phyloP scores from a whole-genome alignment of 192 early-diverging fungal species.

The Linnemannia elongata region DNA sequence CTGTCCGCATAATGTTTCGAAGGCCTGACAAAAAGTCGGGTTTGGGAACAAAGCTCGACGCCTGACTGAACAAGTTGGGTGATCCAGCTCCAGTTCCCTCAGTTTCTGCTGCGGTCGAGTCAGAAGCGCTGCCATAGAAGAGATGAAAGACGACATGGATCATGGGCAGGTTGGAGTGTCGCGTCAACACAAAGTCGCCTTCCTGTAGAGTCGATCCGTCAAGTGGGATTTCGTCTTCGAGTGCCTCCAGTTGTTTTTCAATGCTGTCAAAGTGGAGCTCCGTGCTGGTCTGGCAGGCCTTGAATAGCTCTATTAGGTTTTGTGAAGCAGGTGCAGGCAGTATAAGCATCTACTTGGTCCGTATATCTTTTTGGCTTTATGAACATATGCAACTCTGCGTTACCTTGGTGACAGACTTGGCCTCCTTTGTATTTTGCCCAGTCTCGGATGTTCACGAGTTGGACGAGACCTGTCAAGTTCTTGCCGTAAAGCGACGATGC shows the following conservation, averaged over 20 bases:
- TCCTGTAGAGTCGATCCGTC: constrained; percentile 41
- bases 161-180: constrained; percentile 81
- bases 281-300: constrained; percentile 72
- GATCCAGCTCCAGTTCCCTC: neutral
- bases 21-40: constrained; percentile 68
- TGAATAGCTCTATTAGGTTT: constrained; percentile 65
- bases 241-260: constrained; percentile 70
- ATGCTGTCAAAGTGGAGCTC: constrained; percentile 84
- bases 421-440: constrained; percentile 70
- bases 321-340: neutral
- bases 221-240: constrained; percentile 65
- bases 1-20: constrained; percentile 71
- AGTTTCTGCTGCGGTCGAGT: neutral
- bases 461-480: constrained; percentile 70
- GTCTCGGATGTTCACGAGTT: constrained; percentile 61
- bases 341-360: neutral
- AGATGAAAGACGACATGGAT: constrained; percentile 83
- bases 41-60: constrained; percentile 34
- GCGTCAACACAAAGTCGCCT: constrained; percentile 81
- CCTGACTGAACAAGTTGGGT: constrained; percentile 24
- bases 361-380: neutral
- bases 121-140: constrained; percentile 58
- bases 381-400: neutral
- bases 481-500: constrained; percentile 74
- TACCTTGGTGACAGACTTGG: constrained; percentile 68